Base-by-base conservation (phyloP, 345 rosid species). In the Turnera subulata region DNA sequence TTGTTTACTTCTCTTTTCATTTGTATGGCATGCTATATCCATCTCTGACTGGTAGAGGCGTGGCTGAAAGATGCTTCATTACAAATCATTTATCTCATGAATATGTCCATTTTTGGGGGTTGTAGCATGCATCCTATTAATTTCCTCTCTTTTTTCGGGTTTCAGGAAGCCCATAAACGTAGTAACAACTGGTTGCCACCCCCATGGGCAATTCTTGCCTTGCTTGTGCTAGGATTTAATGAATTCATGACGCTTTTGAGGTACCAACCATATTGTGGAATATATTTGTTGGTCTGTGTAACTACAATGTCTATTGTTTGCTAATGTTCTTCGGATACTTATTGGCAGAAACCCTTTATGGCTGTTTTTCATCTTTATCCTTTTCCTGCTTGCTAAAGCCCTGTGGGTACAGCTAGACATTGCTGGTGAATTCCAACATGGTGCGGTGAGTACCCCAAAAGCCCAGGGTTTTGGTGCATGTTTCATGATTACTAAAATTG, bases 201-300 rank as follows among this genome's bases (percentile, higher is more conserved):
- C 68, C 97, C 99, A 73, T 90, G 99, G 99, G 99, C 99, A 49
- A 90, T 94, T 66, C 78, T 66, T 56, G 96, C 97, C 8, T 40
- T 94, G 74, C 43, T 83, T 25, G 72, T 90, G 66, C 84, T 94
- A 55, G 99, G 99, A 61, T 94, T 94, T 67, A 90, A 94, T 61
- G 99, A 94, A 78, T 94, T 94, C 60, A 94, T 94, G 97, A 90
- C 96, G 54, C 88, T 94, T 59, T 73, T 94, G 68, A 94, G 99
- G 99, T 90, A 65, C 23, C 25, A 49, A 23, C 61, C 6, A 35
- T 54, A 54, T 56, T 32, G 45, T 46, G 60, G 35, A 29, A 29
- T 29, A 8, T 4, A 8, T 29, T 29, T 4, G 35, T 29, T 29
- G 35, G 35, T 29, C 4, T 8, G 35, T 29, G 56, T 26, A 20